Percentiles rank a stretch among this genome's conserved stretches.
These are phyloP conservation scores for Penicillium sp. DNA, from an alignment of 2,329 filamentous ascomycete species.

Conservation along the genomic window DNA sequence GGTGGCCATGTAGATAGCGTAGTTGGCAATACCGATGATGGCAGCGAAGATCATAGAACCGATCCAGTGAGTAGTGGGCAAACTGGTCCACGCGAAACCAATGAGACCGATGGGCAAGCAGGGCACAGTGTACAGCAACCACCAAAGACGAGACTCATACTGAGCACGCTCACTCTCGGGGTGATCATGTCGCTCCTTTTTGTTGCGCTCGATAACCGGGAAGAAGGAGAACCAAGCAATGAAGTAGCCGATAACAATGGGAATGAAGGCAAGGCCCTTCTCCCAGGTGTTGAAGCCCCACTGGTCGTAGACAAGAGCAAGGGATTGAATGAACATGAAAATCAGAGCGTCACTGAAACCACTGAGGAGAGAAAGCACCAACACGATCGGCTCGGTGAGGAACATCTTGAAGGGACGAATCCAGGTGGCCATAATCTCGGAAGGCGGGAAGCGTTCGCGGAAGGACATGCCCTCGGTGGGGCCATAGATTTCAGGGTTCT, in stretches of 20 bases:
- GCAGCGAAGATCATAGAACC: slow-evolving; percentile 61
- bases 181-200: slow-evolving; percentile 48
- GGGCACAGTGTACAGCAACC: slow-evolving; percentile 61
- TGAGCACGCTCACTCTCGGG: slow-evolving; percentile 59
- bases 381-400: slow-evolving; percentile 65
- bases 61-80: slow-evolving; percentile 63
- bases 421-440: slow-evolving; percentile 61
- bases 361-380: slow-evolving; percentile 61
- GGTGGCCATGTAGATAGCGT: slow-evolving; percentile 65
- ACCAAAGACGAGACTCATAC: slow-evolving; percentile 65
- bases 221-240: slow-evolving; percentile 61
- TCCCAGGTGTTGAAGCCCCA: slow-evolving; percentile 58
- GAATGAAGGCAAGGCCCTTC: slow-evolving; percentile 57
- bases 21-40: slow-evolving; percentile 66
- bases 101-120: slow-evolving; percentile 63
- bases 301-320: slow-evolving; percentile 60
- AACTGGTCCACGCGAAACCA: slow-evolving; percentile 63
- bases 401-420: slow-evolving; percentile 66
- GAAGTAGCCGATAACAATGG: slow-evolving; percentile 61
- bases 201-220: slow-evolving; percentile 55
- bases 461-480: slow-evolving; percentile 69
- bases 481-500: slow-evolving; percentile 65
- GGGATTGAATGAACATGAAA: slow-evolving; percentile 68
- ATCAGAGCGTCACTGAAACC: slow-evolving; percentile 68
- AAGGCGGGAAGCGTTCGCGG: slow-evolving; percentile 59